Base-by-base conservation (phyloP, 176 grass and related monocot genomes). In the Aegilops tauschii region DNA sequence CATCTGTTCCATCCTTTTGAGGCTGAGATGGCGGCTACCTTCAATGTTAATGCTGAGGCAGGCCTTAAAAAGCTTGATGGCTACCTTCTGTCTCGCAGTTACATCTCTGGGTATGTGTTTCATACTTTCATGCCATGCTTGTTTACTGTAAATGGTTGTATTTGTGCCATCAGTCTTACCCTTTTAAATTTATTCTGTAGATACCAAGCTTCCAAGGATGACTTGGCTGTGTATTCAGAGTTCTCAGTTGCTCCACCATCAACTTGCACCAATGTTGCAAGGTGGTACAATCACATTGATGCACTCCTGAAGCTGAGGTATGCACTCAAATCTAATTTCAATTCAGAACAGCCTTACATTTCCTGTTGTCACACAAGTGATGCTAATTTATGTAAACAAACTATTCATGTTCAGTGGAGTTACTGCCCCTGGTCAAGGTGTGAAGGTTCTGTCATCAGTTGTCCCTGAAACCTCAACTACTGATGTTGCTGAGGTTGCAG, bases 201-300 rank as follows among this genome's bases (percentile, higher is more conserved):
- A 10, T 98, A 94, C 84, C 94, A 96, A 94, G 97, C 97, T 52
- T 98, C 97, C 10, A 98, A 98, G 85, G 97, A 98, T 94, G 97
- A 98, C 61, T 23, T 98, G 82, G 88, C 92, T 91, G 90, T 96
- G 62, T 91, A 94, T 67, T 77, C 86, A 13, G 87, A 83, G 40
- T 81, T 96, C 54, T 76, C 84, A 31, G 16, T 90, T 5, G 35
- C 83, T 59, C 97, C 97, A 9, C 89, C 94, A 6, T 69, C 86
- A 0, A 90, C 94, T 56, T 96, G 91, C 82, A 82, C 77, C 73
- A 98, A 98, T 45, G 90, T 85, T 9, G 50, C 89, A 20, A 98
- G 97, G 89, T 98, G 97, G 97, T 98, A 85, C 68, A 81, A 14
- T 62, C 97, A 98, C 85, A 94, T 98, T 78, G 92, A 98, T 87